Conservation (phyloP, 192 early-diverging fungal species). For the Linnemannia hyalina region DNA sequence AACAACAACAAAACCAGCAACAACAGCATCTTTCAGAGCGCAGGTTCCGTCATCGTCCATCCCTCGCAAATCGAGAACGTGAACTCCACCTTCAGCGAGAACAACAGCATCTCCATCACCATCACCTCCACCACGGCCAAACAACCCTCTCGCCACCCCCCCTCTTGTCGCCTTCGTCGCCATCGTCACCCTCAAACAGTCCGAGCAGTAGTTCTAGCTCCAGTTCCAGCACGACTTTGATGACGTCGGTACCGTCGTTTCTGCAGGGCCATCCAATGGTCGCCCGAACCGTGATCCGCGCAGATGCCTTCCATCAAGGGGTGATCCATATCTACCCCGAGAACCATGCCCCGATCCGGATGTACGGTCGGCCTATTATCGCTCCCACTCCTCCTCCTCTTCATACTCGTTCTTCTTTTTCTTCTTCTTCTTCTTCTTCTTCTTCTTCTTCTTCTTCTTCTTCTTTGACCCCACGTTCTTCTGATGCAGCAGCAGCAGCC, state of each 20-base stretch:
- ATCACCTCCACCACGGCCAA: background rate
- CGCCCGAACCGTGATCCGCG: conserved; percentile 28
- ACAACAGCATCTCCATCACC: background rate
- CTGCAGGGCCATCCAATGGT: conserved; percentile 10
- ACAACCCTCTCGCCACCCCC: background rate
- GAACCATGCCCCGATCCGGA: conserved; percentile 38
- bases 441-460: background rate
- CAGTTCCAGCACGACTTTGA: background rate
- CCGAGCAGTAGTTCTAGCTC: background rate
- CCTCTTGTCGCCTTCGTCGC: background rate
- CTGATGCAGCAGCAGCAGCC: background rate
- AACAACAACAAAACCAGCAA: background rate
- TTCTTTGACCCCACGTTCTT: background rate
- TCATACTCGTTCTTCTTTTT: background rate
- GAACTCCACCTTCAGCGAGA: conserved; percentile 1
- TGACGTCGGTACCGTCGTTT: conserved; percentile 16
- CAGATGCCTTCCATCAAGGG: conserved; percentile 28
- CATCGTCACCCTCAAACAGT: background rate
- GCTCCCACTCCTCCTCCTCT: background rate
- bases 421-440: background rate
- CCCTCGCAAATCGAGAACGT: background rate
- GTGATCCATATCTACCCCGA: conserved; percentile 45
- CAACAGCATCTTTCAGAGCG: background rate
- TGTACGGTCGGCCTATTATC: conserved; percentile 45
- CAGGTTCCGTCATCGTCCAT: background rate